Conservation (phyloP, 257 asterid genomes). For the Fraxinus quadrangulata region DNA sequence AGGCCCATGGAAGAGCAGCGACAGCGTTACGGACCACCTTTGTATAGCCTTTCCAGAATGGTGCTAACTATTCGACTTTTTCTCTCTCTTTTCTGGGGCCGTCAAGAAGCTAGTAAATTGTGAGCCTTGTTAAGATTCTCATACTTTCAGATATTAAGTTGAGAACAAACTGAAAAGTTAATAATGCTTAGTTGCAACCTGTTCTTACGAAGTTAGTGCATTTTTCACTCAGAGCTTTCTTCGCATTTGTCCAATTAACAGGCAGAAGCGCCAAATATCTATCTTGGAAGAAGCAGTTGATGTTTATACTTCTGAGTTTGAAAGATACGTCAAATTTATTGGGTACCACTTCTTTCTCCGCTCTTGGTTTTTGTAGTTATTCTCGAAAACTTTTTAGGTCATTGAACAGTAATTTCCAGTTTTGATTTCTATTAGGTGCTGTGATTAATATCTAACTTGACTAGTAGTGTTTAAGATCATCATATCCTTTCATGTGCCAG, state of each 20-base stretch:
- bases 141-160: constrained; percentile 25
- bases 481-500: not conserved
- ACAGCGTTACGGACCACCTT: constrained; percentile 91
- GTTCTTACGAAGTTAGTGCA: constrained; percentile 6
- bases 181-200: constrained; percentile 8
- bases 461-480: not conserved
- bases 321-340: constrained; percentile 75
- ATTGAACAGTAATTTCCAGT: constrained; percentile 2
- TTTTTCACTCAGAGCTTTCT: constrained; percentile 19
- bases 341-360: constrained; percentile 51
- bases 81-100: constrained; percentile 67
- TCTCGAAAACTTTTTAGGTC: constrained; percentile 9
- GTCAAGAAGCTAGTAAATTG: constrained; percentile 57
- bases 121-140: constrained; percentile 45
- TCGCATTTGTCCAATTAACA: constrained; percentile 39
- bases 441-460: not conserved
- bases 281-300: constrained; percentile 70
- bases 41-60: constrained; percentile 87
- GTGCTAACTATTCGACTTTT: constrained; percentile 65
- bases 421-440: not conserved
- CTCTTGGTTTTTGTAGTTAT: constrained; percentile 9
- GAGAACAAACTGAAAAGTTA: constrained; percentile 18
- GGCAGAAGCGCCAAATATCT: constrained; percentile 61
- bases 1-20: constrained; percentile 99
- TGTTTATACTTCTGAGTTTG: constrained; percentile 77